These are phyloP conservation scores for Fusarium sterilihyphosum DNA, from an alignment of 2,329 filamentous ascomycete species.

Conservation along the genomic window DNA sequence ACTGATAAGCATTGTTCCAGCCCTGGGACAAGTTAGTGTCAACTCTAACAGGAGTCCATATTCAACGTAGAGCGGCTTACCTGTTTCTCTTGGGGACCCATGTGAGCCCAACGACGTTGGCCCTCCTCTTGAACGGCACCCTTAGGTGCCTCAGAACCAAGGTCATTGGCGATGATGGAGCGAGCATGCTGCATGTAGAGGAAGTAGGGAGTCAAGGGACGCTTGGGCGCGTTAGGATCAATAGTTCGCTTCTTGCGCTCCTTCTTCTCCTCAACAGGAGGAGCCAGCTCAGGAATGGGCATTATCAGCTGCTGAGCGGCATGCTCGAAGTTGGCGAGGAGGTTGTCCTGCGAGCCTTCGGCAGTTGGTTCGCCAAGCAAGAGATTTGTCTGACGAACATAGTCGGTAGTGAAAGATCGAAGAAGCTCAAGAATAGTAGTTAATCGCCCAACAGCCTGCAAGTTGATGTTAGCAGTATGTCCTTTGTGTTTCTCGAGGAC, in stretches of 20 bases:
- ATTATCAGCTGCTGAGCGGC: slow-evolving; percentile 58
- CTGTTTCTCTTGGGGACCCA: slow-evolving; percentile 77
- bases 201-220: slow-evolving; percentile 94
- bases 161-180: slow-evolving; percentile 80
- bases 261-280: slow-evolving; percentile 75
- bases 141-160: slow-evolving; percentile 79
- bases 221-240: slow-evolving; percentile 95
- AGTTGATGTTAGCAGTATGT: slow-evolving; percentile 49
- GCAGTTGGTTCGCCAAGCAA: slow-evolving; percentile 73
- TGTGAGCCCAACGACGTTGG: slow-evolving; percentile 83
- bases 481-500: not conserved
- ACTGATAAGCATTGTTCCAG: slow-evolving; percentile 74
- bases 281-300: slow-evolving; percentile 51
- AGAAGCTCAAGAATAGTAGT: slow-evolving; percentile 82
- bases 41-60: not conserved
- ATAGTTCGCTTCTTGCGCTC: slow-evolving; percentile 88
- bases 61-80: slow-evolving; percentile 45
- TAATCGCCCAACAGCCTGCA: slow-evolving; percentile 65
- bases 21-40: slow-evolving; percentile 48
- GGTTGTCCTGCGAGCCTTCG: slow-evolving; percentile 57
- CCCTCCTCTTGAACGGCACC: slow-evolving; percentile 90
- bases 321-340: slow-evolving; percentile 64
- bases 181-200: slow-evolving; percentile 92
- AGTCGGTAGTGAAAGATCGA: slow-evolving; percentile 82
- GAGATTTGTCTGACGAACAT: slow-evolving; percentile 88